Base-by-base conservation (phyloP, 1,284 basidiomycete species). In the Sporisorium sorghi region DNA sequence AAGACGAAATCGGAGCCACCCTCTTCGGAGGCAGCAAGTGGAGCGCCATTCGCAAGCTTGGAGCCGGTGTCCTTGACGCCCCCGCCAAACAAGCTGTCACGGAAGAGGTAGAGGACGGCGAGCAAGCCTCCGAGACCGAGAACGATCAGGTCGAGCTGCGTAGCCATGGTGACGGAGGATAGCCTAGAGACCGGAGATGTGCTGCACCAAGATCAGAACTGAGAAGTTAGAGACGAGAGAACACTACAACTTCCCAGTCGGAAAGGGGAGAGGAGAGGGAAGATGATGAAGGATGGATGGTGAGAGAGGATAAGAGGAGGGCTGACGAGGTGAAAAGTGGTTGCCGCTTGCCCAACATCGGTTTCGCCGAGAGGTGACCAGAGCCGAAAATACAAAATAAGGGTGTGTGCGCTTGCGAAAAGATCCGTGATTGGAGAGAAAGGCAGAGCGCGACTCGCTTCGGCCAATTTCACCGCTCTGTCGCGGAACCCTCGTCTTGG, bases 71-170 rank as follows among this genome's bases (percentile, higher is more conserved):
- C 70, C 47, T 71, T 62, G 40, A 67, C 60, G n/a, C 63, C 62
- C 15, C 64, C 58, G 24, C 69, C 61, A 28, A 79, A 73, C 48
- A 80, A 51, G 32, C 37, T 57, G 42, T 74, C 78, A 35, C 69
- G 68, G 72, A 79, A 81, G 60, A 82, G 74, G 54, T 80, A 82
- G 42, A 82, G 70, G 50, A 71, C 54, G 43, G 79, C 80, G 7
- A 78, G 61, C 47, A 76, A 43, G 50, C 67, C 72, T 24, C 59
- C 77, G 28, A 75, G 54, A 61, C 68, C 72, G 57, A 77, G 75
- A 24, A 77, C 69, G 64, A 75, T 59, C 54, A 77, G 48, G 58
- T 78, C 76, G 52, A 75, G 63, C 47, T 64, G 60, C 35, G 69
- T 69, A 14, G 66, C 73, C 76, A 78, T 78, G 23, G 19, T 64